Evolutionary conservation across 805 yeast genomes (phyloP).

Genomic region (Ogataea nonfermentans): DNA sequence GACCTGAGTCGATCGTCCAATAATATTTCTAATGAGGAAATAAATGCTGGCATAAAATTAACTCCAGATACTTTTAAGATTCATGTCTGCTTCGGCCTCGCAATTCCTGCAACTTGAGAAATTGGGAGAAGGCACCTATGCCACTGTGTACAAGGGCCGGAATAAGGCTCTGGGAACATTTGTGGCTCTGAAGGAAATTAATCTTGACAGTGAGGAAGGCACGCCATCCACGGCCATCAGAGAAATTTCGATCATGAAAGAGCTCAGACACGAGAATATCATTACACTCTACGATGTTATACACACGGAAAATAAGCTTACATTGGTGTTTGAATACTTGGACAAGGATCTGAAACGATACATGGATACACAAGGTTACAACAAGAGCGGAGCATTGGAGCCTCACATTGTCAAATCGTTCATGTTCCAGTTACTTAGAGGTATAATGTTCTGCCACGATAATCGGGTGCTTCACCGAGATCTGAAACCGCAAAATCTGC

Average conservation of each 20-base stretch:
- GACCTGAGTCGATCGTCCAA: constrained; percentile 9
- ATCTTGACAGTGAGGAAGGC: constrained; percentile 94
- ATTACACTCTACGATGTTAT: constrained; percentile 92
- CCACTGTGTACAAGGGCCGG: constrained; percentile 95
- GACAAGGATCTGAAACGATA: constrained; percentile 91
- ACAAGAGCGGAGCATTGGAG: constrained; percentile 64
- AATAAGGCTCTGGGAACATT: constrained; percentile 82
- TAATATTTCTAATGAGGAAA: constrained; percentile 5
- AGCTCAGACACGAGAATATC: constrained; percentile 87
- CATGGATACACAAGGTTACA: constrained; percentile 80
- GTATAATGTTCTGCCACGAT: constrained; percentile 84
- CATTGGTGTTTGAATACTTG: constrained; percentile 89
- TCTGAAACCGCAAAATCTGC: constrained; percentile 90
- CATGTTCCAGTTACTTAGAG: constrained; percentile 90
- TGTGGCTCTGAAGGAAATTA: constrained; percentile 94
- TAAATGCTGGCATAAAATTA: constrained; percentile 10
- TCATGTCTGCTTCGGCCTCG: constrained; percentile 37
- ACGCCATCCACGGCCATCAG: constrained; percentile 98
- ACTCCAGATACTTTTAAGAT: background rate
- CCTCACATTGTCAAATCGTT: constrained; percentile 77
- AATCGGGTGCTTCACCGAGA: constrained; percentile 82
- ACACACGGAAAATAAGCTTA: constrained; percentile 93
- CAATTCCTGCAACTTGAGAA: constrained; percentile 63
- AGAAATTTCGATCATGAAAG: constrained; percentile 94
- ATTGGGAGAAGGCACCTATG: constrained; percentile 94